Conservation (phyloP, 1,284 basidiomycete genomes). For the Grifola frondosa region DNA sequence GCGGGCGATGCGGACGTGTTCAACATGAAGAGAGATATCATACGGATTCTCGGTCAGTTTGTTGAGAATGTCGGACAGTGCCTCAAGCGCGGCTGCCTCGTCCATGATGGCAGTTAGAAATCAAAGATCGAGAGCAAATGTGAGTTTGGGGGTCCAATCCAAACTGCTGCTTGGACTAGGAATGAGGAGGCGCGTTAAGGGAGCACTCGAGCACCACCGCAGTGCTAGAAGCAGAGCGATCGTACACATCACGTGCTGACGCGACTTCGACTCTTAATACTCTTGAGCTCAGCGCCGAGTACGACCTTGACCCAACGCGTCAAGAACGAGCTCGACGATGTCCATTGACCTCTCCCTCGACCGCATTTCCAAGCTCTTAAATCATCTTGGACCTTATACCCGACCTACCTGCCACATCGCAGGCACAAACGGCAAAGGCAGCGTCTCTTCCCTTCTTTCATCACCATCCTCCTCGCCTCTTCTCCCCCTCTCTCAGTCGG, state of each 20-base stretch:
- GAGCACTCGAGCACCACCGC: no score
- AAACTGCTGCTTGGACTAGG: no score
- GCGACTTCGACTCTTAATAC: no score
- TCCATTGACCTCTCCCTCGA: slow-evolving; percentile 80
- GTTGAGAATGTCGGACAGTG: slow-evolving; percentile 56
- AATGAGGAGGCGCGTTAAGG: no score
- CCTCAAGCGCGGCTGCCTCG: slow-evolving; percentile 49
- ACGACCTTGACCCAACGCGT: no score
- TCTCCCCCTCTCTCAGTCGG: slow-evolving; percentile 69
- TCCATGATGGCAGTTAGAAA: slow-evolving; percentile 34
- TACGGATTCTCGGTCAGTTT: slow-evolving; percentile 58
- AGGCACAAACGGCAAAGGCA: slow-evolving; percentile 98
- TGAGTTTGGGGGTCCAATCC: no score
- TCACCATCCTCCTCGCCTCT: slow-evolving; percentile 67
- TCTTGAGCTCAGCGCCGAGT: no score
- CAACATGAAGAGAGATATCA: slow-evolving; percentile 58
- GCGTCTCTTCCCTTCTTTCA: slow-evolving; percentile 81
- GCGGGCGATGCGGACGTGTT: slow-evolving; percentile 61
- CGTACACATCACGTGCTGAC: no score
- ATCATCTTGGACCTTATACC: slow-evolving; percentile 60
- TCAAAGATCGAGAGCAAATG: no score
- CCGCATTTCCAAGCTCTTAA: slow-evolving; percentile 63
- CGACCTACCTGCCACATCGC: slow-evolving; percentile 91
- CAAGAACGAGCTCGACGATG: no score
- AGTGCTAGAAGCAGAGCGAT: neutral